These are phyloP conservation scores for Fusarium vanettenii DNA, from an alignment of 2,329 filamentous ascomycete species.

Conservation along the genomic window DNA sequence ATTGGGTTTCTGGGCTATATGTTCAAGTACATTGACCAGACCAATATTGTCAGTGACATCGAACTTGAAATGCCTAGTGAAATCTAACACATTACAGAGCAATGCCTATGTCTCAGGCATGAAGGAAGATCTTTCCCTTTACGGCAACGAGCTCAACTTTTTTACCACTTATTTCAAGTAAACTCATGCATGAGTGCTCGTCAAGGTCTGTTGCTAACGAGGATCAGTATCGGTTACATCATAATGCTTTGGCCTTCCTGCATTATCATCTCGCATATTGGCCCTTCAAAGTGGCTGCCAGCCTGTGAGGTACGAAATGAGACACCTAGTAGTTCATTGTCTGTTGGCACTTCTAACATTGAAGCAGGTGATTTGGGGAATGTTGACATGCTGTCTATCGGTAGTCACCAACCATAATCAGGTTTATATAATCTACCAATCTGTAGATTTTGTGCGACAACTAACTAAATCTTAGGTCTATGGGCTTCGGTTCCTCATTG, in stretches of 20 bases:
- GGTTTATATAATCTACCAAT: not conserved
- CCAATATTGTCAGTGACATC: slow-evolving; percentile 4
- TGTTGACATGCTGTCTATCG: not conserved
- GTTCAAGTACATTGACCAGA: slow-evolving; percentile 27
- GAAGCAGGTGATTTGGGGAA: not conserved
- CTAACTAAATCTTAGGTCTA: not conserved
- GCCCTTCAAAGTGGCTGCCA: slow-evolving; percentile 14
- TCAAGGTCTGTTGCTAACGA: not conserved
- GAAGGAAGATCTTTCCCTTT: slow-evolving; percentile 15
- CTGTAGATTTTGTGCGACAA: not conserved
- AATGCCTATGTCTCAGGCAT: slow-evolving; percentile 20
- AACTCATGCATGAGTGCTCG: not conserved
- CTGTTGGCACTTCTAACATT: not conserved
- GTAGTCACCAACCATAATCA: not conserved
- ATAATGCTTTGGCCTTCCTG: slow-evolving; percentile 22
- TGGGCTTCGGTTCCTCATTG: slow-evolving; percentile 14
- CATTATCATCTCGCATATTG: slow-evolving; percentile 16
- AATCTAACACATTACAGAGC: not conserved
- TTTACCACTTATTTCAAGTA: slow-evolving; percentile 16
- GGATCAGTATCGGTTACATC: slow-evolving; percentile 15
- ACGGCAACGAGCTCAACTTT: slow-evolving; percentile 17
- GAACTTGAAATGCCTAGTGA: not conserved
- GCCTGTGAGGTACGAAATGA: slow-evolving; percentile 1
- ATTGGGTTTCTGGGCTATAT: slow-evolving; percentile 18
- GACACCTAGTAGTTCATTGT: not conserved